Base-by-base conservation (phyloP, 768 basidiomycete genomes). In the Lactarius tabidus region DNA sequence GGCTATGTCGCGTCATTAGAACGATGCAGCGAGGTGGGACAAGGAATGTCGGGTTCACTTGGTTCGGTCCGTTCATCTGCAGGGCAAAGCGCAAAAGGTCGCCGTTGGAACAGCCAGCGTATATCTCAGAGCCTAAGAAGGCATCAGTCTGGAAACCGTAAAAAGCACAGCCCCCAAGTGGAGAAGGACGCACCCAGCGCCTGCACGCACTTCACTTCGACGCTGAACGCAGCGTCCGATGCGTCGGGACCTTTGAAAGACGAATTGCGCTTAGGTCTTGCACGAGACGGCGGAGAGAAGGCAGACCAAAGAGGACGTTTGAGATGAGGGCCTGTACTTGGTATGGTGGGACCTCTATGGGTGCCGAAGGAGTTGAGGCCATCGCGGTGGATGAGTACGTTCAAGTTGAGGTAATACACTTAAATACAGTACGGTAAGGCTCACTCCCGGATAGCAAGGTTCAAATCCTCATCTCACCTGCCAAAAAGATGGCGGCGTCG, bases 21-120 rank as follows among this genome's bases (percentile, higher is more conserved):
- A 60, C n/a, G 26, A 3, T 56, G 57, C 17, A 17, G 56, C 23
- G 29, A 61, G 7, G 43, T 28, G 36, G 38, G 48, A 36, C 5
- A n/a, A 10, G 31, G 10, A 33, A 20, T 14, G 36, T 12, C 17
- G 12, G 33, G 9, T 31, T 23, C 8, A 58, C 73, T 80, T 63
- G 66, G 84, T 85, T 70, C 80, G 78, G 69, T 75, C 79, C 79
- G 69, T 84, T 85, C 3, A 80, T 81, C 70, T 88, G 88, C 26
- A 91, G 79, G 1, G 88, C 81, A 72, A 89, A 95, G 51, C 93
- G 87, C 39, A 94, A 77, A 9, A 97, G 80, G 69, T 92, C 85
- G 26, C 95, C 93, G 65, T 94, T 92, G 26, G 87, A 85, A 66
- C 89, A 90, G 15, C 93, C 95, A 15, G 93, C 83, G 69, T 94